These are phyloP conservation scores for Basidiobolus meristosporus DNA, from an alignment of 371 early-diverging fungal species.

Conservation along the genomic window DNA sequence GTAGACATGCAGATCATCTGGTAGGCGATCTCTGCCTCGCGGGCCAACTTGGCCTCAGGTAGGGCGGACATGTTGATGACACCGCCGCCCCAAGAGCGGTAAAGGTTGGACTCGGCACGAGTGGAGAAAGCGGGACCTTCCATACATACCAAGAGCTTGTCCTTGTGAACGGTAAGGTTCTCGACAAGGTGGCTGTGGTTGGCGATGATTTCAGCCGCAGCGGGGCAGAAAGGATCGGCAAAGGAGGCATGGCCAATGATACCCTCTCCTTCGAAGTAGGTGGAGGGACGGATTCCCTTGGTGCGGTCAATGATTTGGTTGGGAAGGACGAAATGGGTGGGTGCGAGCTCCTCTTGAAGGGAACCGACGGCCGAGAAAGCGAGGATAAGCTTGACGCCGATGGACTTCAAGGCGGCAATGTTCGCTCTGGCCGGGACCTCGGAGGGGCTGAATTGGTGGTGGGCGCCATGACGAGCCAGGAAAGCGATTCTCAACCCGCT, in stretches of 20 bases:
- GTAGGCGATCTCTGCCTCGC: constrained; percentile 94
- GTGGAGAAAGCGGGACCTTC: constrained; percentile 96
- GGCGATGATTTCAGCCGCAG: constrained; percentile 50
- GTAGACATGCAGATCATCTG: constrained; percentile 98
- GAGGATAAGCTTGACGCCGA: constrained; percentile 82
- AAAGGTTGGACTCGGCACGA: constrained; percentile 89
- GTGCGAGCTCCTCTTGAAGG: constrained; percentile 80
- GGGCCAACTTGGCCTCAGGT: constrained; percentile 91
- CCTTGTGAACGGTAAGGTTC: constrained; percentile 34
- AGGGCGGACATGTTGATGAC: constrained; percentile 94
- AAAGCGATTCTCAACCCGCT: constrained; percentile 77
- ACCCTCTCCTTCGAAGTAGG: constrained; percentile 80
- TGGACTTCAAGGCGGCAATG: constrained; percentile 86
- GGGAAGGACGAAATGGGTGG: constrained; percentile 87
- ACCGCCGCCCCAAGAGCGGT: constrained; percentile 81
- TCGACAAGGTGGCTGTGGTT: constrained; percentile 3
- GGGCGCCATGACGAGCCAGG: constrained; percentile 88
- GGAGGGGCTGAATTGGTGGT: constrained; percentile 62
- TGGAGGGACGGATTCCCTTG: constrained; percentile 63
- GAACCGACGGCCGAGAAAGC: constrained; percentile 91
- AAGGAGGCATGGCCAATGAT: constrained; percentile 78
- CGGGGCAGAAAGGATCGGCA: constrained; percentile 84
- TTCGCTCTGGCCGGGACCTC: constrained; percentile 92
- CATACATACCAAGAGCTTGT: constrained; percentile 87
- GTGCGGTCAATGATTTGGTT: constrained; percentile 92